Evolutionary conservation across 306 rosid genomes (phyloP).

Genomic region (Casuarina glauca): DNA sequence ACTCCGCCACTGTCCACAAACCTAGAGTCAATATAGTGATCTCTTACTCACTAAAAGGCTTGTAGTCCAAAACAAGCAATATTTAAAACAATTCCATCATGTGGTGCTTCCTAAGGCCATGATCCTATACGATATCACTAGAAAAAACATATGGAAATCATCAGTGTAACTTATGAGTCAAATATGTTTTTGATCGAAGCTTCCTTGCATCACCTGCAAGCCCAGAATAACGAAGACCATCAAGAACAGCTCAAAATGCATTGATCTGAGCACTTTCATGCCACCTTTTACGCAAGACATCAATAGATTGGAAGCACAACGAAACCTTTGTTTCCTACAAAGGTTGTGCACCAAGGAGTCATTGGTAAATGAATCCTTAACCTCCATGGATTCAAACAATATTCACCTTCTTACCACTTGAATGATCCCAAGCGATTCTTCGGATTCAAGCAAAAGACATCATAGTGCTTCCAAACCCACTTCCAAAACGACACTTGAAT

Average conservation of each 20-base stretch:
- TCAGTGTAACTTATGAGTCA: slow-evolving; percentile 41
- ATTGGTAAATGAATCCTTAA: slow-evolving; percentile 61
- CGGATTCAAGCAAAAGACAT: no score
- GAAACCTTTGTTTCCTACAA: slow-evolving; percentile 62
- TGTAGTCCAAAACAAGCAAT: slow-evolving; percentile 11
- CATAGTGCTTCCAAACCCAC: no score
- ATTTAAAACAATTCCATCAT: slow-evolving; percentile 1
- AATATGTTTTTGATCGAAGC: slow-evolving; percentile 42
- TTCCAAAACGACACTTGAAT: no score
- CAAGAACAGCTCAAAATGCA: slow-evolving; percentile 59
- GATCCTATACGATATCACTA: background rate
- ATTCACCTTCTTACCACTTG: no score
- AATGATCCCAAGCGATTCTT: no score
- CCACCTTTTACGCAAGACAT: slow-evolving; percentile 53
- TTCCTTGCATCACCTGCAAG: slow-evolving; percentile 59
- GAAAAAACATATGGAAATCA: slow-evolving; percentile 12
- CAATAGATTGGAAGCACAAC: slow-evolving; percentile 64
- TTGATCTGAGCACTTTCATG: slow-evolving; percentile 44
- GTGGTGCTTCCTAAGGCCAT: background rate
- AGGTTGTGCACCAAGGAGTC: slow-evolving; percentile 74
- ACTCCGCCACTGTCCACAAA: slow-evolving; percentile 9
- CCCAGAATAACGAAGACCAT: slow-evolving; percentile 58
- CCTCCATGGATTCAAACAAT: slow-evolving; percentile 67
- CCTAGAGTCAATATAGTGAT: slow-evolving; percentile 6
- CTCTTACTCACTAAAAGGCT: background rate